These are phyloP conservation scores for Eimeria brunetti DNA, from an alignment of 169 alveolate species.

Conservation along the genomic window DNA sequence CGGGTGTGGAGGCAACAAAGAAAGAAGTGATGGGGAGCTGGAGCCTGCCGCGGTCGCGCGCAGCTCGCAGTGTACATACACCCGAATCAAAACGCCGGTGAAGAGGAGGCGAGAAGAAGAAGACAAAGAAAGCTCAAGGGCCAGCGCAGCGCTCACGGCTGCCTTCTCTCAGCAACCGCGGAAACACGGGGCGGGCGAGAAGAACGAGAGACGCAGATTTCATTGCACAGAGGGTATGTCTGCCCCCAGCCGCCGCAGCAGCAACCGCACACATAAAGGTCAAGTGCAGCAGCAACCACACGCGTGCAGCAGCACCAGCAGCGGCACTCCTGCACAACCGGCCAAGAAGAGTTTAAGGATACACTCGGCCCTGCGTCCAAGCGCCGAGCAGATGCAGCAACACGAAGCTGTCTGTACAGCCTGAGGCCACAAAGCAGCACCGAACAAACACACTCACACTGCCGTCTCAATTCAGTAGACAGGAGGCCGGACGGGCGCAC, in stretches of 20 bases:
- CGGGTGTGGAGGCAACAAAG: conserved; percentile 4
- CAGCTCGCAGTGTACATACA: conserved; percentile 15
- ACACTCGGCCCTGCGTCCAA: no score
- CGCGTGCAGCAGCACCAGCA: no score
- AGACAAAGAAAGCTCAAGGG: conserved; percentile 16
- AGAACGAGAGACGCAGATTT: conserved; percentile 44
- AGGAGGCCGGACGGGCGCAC: neutral
- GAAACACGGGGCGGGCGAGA: conserved; percentile 35
- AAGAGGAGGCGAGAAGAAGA: neutral
- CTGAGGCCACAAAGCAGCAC: neutral
- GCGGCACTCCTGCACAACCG: no score
- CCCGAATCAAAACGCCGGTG: neutral
- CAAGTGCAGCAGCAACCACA: neutral
- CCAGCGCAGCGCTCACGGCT: conserved; percentile 65
- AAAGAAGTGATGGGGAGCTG: neutral
- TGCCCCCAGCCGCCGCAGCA: conserved; percentile 51
- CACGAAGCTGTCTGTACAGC: neutral
- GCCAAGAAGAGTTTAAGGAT: no score
- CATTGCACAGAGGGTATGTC: conserved; percentile 55
- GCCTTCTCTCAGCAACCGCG: conserved; percentile 71
- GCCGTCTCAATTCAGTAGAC: neutral
- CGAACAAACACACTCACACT: neutral
- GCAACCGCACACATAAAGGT: conserved; percentile 52
- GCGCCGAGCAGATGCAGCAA: no score
- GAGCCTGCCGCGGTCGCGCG: conserved; percentile 38